Conservation (phyloP, 495 filamentous ascomycete genomes). For the Lindgomyces ingoldianus region DNA sequence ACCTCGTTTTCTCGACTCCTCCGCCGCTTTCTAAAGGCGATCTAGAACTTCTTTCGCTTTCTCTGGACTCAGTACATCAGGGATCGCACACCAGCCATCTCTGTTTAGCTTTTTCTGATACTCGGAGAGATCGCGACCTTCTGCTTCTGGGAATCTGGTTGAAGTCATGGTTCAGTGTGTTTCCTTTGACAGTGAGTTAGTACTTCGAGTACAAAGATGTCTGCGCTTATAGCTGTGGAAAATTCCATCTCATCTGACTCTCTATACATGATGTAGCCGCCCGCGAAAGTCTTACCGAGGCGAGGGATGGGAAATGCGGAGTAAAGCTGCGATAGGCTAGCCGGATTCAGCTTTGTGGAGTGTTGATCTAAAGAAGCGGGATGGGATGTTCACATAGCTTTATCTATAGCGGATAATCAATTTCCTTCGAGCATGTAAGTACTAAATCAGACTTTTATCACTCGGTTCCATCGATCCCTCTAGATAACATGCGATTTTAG, state of each 20-base stretch:
- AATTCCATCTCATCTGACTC: background rate
- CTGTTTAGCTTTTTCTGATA: background rate
- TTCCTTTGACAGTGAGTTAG: too few species aligned
- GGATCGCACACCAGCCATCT: constrained; percentile 1
- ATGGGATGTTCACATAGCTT: background rate
- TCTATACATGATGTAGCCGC: background rate
- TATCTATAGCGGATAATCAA: background rate
- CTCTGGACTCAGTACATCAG: background rate
- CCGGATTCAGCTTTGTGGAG: background rate
- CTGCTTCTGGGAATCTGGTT: constrained; percentile 3
- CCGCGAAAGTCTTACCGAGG: background rate
- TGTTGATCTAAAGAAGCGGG: background rate
- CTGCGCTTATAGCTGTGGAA: background rate
- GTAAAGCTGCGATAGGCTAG: background rate
- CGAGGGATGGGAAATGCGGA: background rate
- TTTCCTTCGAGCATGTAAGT: too few species aligned
- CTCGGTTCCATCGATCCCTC: too few species aligned
- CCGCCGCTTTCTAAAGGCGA: background rate
- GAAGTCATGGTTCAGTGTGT: background rate
- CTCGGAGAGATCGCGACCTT: background rate
- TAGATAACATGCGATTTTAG: too few species aligned
- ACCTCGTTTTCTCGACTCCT: constrained; percentile 3
- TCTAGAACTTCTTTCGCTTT: background rate
- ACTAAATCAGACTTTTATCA: too few species aligned
- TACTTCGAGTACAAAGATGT: too few species aligned